Conservation (phyloP, 345 rosid species). For the Camelina neglecta region DNA sequence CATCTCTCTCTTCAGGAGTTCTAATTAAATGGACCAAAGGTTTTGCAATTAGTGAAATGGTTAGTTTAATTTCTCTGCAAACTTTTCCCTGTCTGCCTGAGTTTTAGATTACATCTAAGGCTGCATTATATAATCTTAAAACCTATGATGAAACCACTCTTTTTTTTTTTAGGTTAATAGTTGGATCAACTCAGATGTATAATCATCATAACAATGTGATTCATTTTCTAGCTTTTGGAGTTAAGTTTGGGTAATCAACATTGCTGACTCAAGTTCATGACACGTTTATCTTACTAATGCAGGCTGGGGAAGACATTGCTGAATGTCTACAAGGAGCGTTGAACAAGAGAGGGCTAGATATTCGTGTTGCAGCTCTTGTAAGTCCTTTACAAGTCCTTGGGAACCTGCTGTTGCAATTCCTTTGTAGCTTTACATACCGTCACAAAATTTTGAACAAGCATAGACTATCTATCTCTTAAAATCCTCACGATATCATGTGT, state of each 20-base stretch:
- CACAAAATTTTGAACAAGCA: background rate
- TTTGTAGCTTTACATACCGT: background rate
- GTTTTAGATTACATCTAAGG: slow-evolving; percentile 15
- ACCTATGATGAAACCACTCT: background rate
- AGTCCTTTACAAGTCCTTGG: slow-evolving; percentile 34
- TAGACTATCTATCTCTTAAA: background rate
- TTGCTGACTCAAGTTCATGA: slow-evolving; percentile 22
- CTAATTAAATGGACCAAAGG: slow-evolving; percentile 91
- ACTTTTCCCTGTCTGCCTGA: background rate
- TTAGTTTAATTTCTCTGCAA: slow-evolving; percentile 46
- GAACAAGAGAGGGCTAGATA: slow-evolving; percentile 60
- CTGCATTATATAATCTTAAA: slow-evolving; percentile 6
- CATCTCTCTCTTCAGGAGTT: slow-evolving; percentile 64
- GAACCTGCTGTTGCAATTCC: slow-evolving; percentile 9
- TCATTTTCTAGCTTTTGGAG: slow-evolving; percentile 18
- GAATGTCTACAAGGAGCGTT: slow-evolving; percentile 67
- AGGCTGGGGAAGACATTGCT: slow-evolving; percentile 81
- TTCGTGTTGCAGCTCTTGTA: slow-evolving; percentile 79
- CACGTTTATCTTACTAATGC: slow-evolving; percentile 38
- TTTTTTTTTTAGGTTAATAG: background rate
- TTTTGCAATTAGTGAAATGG: slow-evolving; percentile 76
- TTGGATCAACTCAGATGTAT: background rate
- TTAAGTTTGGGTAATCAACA: background rate
- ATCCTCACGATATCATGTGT: slow-evolving; percentile 15
- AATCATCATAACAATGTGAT: slow-evolving; percentile 5